A percentile compares a stretch with the other conserved stretches of the same genome.
Evolutionary conservation across 306 rosid genomes (phyloP).

Genomic region (Psophocarpus tetragonolobus): DNA sequence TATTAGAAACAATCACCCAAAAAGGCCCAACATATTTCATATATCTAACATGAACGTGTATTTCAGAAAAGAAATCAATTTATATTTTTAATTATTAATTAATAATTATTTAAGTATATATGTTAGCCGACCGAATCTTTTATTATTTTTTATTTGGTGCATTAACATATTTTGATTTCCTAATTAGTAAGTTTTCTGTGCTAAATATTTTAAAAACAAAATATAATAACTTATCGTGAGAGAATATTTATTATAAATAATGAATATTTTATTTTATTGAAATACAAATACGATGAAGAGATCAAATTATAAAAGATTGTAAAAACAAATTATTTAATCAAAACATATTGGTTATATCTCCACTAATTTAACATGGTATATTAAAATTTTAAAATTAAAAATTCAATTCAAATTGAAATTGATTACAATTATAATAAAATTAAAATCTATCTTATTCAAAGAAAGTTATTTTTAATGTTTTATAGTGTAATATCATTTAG

Average conservation of each 20-base stretch:
- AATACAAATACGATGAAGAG: background rate
- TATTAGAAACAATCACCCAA: no score
- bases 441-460: background rate
- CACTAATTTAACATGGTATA: background rate
- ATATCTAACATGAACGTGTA: no score
- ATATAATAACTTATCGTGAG: background rate
- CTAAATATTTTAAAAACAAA: background rate
- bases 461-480: no score
- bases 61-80: no score
- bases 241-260: background rate
- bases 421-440: background rate
- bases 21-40: no score
- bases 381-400: background rate
- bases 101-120: no score
- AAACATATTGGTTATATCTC: background rate
- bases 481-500: no score
- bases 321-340: background rate
- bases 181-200: background rate
- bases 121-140: no score
- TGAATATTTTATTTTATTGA: background rate
- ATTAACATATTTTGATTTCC: background rate
- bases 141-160: no score
- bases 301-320: background rate
- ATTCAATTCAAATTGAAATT: background rate
- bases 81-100: no score